These are phyloP conservation scores for Globomyces sp. DNA, from an alignment of 371 early-diverging fungal genomes.

Conservation along the genomic window DNA sequence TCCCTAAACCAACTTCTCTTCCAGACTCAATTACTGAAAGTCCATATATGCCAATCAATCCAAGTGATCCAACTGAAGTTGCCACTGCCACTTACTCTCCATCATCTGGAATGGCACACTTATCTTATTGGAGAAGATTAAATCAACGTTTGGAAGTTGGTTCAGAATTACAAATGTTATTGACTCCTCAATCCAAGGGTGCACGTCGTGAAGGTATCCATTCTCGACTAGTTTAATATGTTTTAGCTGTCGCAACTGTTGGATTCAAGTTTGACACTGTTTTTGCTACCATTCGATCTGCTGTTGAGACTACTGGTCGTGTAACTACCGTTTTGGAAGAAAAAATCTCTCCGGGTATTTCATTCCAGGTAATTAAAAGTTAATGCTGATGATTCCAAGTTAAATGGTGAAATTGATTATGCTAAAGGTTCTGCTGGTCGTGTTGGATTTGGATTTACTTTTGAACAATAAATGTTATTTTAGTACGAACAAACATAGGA, in stretches of 20 bases:
- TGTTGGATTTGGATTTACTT: constrained; percentile 39
- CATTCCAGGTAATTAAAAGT: constrained; percentile 63
- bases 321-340: constrained; percentile 90
- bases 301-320: constrained; percentile 85
- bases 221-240: constrained; percentile 25
- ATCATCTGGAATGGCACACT: constrained; percentile 78
- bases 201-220: constrained; percentile 51
- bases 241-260: constrained; percentile 79
- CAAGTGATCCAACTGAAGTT: constrained; percentile 52
- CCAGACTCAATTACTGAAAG: constrained; percentile 40
- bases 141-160: constrained; percentile 93
- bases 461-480: constrained; percentile 28
- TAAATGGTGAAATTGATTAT: constrained; percentile 93
- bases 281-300: constrained; percentile 85
- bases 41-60: constrained; percentile 47
- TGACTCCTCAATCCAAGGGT: constrained; percentile 40
- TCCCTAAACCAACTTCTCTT: constrained; percentile 37
- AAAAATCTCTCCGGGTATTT: constrained; percentile 90
- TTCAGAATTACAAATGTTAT: constrained; percentile 83
- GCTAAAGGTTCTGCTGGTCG: constrained; percentile 64
- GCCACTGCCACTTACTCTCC: constrained; percentile 78
- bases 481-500: background rate
- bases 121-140: constrained; percentile 87
- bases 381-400: constrained; percentile 15
- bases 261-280: constrained; percentile 96